A percentile compares a stretch with the other conserved stretches of the same genome.
Evolutionary conservation across 495 filamentous ascomycete genomes (phyloP).

Genomic region (Hypomontagnella monticulosa): DNA sequence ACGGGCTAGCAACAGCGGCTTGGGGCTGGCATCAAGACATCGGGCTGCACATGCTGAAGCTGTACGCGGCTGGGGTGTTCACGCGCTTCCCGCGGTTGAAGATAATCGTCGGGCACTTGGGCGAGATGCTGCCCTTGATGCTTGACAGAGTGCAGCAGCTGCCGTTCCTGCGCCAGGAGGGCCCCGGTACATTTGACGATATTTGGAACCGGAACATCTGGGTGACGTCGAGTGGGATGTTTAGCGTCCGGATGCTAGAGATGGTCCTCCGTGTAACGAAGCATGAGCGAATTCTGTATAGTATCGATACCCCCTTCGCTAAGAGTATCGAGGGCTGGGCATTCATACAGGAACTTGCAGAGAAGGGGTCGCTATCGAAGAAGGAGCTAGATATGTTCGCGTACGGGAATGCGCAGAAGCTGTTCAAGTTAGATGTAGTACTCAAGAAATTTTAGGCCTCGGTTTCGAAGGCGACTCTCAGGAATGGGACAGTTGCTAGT

Average conservation of each 20-base stretch:
- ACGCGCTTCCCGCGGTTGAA: conserved; percentile 65
- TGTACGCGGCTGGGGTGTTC: conserved; percentile 55
- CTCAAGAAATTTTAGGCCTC: conserved; percentile 19
- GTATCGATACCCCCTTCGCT: conserved; percentile 68
- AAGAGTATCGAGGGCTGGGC: conserved; percentile 54
- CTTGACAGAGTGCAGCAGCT: conserved; percentile 66
- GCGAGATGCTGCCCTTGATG: conserved; percentile 72
- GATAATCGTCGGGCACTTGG: conserved; percentile 72
- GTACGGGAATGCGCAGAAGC: conserved; percentile 63
- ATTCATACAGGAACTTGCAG: conserved; percentile 60
- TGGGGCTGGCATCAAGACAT: conserved; percentile 61
- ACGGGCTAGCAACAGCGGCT: conserved; percentile 47
- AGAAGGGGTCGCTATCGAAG: conserved; percentile 60
- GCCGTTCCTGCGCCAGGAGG: conserved; percentile 56
- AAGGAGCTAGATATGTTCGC: conserved; percentile 64
- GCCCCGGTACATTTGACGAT: conserved; percentile 61
- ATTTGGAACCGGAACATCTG: conserved; percentile 71
- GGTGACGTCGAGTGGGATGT: conserved; percentile 72
- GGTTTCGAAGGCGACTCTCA: no score
- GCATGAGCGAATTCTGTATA: conserved; percentile 64
- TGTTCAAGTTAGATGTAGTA: conserved; percentile 53
- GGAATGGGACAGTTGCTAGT: no score
- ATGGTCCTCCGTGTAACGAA: conserved; percentile 58
- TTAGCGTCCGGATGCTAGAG: conserved; percentile 56
- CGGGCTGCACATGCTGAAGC: conserved; percentile 51